A percentile compares a stretch with the other conserved stretches of the same genome.
phyloP scores from a whole-genome alignment of 2,329 filamentous ascomycete species.

The Paecilomyces niveus region DNA sequence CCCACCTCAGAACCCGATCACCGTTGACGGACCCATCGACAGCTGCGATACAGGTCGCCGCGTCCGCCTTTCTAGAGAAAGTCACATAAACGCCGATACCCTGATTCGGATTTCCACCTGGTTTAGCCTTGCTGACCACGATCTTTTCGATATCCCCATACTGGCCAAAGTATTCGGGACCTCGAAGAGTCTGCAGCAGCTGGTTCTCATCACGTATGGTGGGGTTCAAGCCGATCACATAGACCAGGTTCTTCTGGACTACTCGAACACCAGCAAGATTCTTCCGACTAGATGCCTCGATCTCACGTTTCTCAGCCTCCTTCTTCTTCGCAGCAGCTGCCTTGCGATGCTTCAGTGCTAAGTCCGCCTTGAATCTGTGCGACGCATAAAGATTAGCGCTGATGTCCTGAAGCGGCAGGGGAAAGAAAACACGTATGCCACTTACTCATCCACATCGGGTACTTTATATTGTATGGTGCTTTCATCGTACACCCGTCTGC shows the following conservation, averaged over 20 bases:
- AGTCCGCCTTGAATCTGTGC: constrained; percentile 43
- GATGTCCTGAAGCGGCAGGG: neutral
- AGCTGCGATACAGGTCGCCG: constrained; percentile 78
- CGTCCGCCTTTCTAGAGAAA: constrained; percentile 86
- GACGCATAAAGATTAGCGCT: constrained; percentile 1
- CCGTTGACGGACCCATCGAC: constrained; percentile 91
- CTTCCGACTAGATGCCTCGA: constrained; percentile 90
- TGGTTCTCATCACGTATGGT: constrained; percentile 82
- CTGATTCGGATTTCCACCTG: constrained; percentile 61
- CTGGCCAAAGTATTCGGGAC: constrained; percentile 91
- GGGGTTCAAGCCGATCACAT: constrained; percentile 90
- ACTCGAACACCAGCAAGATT: constrained; percentile 92
- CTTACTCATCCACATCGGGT: constrained; percentile 89
- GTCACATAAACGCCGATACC: constrained; percentile 98
- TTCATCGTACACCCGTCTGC: constrained; percentile 89
- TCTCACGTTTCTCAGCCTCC: constrained; percentile 91
- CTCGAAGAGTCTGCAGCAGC: constrained; percentile 80
- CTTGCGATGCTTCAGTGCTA: constrained; percentile 72
- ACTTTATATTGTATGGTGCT: constrained; percentile 96
- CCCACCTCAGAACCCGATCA: constrained; percentile 73
- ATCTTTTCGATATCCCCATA: constrained; percentile 99
- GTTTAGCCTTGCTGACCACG: constrained; percentile 93
- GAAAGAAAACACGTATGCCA: constrained; percentile 17
- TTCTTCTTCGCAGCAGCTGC: constrained; percentile 85
- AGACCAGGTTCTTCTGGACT: constrained; percentile 97